phyloP scores from a whole-genome alignment of 2,329 filamentous ascomycete genomes.

The Exophiala spinifera region DNA sequence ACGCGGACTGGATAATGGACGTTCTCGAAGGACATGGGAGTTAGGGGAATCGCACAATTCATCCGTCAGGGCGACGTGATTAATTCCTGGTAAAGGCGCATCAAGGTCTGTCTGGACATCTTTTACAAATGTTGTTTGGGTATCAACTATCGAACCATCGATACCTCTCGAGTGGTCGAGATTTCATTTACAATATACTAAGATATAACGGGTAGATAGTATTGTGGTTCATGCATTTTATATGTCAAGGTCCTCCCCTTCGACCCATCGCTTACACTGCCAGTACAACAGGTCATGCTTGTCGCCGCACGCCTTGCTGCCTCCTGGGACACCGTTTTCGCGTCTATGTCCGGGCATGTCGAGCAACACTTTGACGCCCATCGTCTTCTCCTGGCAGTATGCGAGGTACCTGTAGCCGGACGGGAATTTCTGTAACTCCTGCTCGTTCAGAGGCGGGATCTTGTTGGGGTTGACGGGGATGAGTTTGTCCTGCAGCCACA shows the following conservation, averaged over 20 bases:
- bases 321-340: constrained; percentile 15
- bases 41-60: no score
- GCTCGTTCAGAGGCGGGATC: constrained; percentile 42
- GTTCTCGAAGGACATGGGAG: no score
- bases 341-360: constrained; percentile 41
- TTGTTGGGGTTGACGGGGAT: constrained; percentile 44
- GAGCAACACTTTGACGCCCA: constrained; percentile 44
- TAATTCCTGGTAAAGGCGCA: no score
- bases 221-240: no score
- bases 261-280: constrained; percentile 45
- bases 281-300: constrained; percentile 48
- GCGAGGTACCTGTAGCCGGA: constrained; percentile 46
- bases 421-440: constrained; percentile 41
- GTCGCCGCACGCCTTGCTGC: constrained; percentile 34
- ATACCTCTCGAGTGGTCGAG: no score
- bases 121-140: no score
- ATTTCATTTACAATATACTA: no score
- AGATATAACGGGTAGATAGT: no score
- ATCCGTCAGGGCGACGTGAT: no score
- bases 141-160: no score
- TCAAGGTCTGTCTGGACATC: no score
- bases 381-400: constrained; percentile 46
- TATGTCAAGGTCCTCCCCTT: constrained; percentile 32
- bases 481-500: constrained; percentile 43
- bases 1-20: no score